These are phyloP conservation scores for Westerdykella ornata DNA, from an alignment of 2,329 filamentous ascomycete genomes.

Conservation along the genomic window DNA sequence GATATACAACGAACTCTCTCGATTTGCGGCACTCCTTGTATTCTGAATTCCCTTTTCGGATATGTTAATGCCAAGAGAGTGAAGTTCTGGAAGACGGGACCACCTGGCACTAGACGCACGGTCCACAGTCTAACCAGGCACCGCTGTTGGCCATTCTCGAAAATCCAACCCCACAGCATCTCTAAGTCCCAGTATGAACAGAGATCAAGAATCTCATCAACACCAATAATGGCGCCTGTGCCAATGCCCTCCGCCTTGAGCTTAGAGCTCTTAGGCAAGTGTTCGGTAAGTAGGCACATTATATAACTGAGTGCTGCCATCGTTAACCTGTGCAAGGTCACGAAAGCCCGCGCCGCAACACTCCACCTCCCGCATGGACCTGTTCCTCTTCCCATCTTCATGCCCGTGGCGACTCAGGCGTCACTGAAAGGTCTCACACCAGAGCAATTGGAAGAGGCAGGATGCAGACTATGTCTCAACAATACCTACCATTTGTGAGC, in stretches of 20 bases:
- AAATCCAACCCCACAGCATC: not conserved
- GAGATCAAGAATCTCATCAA: no score
- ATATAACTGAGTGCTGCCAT: not conserved
- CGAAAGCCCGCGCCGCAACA: constrained; percentile 82
- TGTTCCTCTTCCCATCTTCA: constrained; percentile 88
- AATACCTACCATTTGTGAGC: constrained; percentile 84
- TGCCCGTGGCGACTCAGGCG: constrained; percentile 96
- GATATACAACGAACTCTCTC: not conserved
- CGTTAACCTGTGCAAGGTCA: constrained; percentile 57
- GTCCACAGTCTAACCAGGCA: not conserved
- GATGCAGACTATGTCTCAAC: constrained; percentile 87
- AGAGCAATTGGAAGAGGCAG: constrained; percentile 80
- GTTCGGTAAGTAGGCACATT: constrained; percentile 23
- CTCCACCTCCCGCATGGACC: constrained; percentile 86
- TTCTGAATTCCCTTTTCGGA: no score
- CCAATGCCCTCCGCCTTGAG: constrained; percentile 34
- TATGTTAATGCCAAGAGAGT: no score
- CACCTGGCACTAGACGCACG: no score
- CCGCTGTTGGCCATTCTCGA: not conserved
- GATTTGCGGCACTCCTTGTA: not conserved
- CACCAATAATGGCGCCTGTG: constrained; percentile 27
- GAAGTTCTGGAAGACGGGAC: no score
- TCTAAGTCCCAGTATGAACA: not conserved
- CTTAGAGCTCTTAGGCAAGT: constrained; percentile 36
- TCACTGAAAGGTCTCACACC: constrained; percentile 92